phyloP scores from a whole-genome alignment of 148 eudicot genomes.

The Vaccinium macrocarpon region DNA sequence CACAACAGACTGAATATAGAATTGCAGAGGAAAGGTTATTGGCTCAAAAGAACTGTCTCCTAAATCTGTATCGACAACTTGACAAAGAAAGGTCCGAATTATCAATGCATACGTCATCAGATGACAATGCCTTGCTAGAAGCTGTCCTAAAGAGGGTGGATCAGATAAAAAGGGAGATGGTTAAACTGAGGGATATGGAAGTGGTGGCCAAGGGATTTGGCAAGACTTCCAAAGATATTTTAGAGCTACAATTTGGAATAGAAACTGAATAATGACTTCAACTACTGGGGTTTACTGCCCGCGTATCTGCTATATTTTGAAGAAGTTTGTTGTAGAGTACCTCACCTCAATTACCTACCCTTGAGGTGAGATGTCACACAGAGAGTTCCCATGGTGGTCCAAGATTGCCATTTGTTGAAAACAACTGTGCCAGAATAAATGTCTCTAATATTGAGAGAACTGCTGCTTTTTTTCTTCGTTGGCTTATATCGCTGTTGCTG shows the following conservation, averaged over 20 bases:
- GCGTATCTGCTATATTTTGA: background rate
- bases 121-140: slow-evolving; percentile 34
- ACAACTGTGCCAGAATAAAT: background rate
- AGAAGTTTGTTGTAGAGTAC: background rate
- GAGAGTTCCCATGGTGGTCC: too few species aligned
- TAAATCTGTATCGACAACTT: slow-evolving; percentile 48
- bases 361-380: background rate
- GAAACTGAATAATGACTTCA: slow-evolving; percentile 29
- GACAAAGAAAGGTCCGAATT: slow-evolving; percentile 43
- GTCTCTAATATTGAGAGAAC: background rate
- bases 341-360: background rate
- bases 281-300: background rate
- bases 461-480: background rate
- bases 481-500: background rate
- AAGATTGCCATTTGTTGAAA: background rate
- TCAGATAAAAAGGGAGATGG: slow-evolving; percentile 45
- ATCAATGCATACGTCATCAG: slow-evolving; percentile 26
- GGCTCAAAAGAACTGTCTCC: slow-evolving; percentile 55
- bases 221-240: slow-evolving; percentile 45
- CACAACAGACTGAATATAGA: slow-evolving; percentile 60
- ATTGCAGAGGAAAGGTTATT: slow-evolving; percentile 52
- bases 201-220: slow-evolving; percentile 71
- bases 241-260: slow-evolving; percentile 58
- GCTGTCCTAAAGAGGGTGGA: slow-evolving; percentile 40
- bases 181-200: slow-evolving; percentile 60